Evolutionary conservation across 2,329 filamentous ascomycete genomes (phyloP).

Genomic region (Penicillium vulpinum): DNA sequence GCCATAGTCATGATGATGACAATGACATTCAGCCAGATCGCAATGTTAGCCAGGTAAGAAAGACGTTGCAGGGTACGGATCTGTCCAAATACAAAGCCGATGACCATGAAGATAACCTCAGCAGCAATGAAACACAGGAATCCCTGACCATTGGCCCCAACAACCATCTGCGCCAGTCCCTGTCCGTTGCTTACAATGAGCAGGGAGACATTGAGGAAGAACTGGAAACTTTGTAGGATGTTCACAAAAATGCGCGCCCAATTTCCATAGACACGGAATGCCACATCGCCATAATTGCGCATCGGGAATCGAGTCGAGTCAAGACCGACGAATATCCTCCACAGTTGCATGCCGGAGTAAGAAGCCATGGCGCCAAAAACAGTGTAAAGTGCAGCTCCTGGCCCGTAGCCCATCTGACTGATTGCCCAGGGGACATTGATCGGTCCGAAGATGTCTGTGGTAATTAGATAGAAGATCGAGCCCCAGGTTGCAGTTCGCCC

Average conservation of each 20-base stretch:
- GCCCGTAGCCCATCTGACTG: conserved; percentile 44
- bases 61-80: conserved; percentile 52
- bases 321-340: conserved; percentile 48
- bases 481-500: conserved; percentile 50
- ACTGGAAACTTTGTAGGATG: conserved; percentile 42
- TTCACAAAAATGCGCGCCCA: conserved; percentile 51
- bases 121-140: conserved; percentile 57
- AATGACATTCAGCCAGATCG: conserved; percentile 58
- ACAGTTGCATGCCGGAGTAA: conserved; percentile 48
- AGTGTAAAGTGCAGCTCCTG: conserved; percentile 40
- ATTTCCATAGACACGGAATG: conserved; percentile 51
- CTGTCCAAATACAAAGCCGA: conserved; percentile 57
- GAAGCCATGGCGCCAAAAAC: conserved; percentile 46
- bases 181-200: conserved; percentile 36
- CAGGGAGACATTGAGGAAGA: conserved; percentile 15
- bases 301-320: conserved; percentile 52
- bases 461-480: conserved; percentile 52
- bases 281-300: conserved; percentile 51
- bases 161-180: conserved; percentile 52
- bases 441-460: conserved; percentile 51
- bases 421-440: conserved; percentile 37
- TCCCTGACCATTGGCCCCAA: conserved; percentile 20
- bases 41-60: conserved; percentile 50
- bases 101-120: conserved; percentile 51
- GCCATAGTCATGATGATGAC: conserved; percentile 59